Evolutionary conservation across 176 grass and related monocot genomes (phyloP).

Genomic region (Poa pratensis): DNA sequence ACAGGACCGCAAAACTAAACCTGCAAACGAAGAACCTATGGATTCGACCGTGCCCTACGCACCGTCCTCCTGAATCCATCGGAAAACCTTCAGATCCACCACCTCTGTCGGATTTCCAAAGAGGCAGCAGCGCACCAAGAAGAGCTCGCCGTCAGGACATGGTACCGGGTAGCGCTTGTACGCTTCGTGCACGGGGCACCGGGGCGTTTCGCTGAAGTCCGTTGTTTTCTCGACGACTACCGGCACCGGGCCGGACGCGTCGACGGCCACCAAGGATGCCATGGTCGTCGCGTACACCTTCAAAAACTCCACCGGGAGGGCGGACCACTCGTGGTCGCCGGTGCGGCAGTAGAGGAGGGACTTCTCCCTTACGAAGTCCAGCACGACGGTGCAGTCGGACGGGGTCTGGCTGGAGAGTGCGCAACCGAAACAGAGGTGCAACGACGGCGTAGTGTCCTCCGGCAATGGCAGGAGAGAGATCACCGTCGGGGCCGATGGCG

Average conservation of each 20-base stretch:
- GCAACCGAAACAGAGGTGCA: neutral
- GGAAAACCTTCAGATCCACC: neutral
- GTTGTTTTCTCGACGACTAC: neutral
- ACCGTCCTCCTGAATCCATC: neutral
- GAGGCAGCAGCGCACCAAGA: neutral
- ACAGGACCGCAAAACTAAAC: neutral
- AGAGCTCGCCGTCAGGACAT: neutral
- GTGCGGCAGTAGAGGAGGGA: constrained; percentile 8
- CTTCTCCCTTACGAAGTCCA: neutral
- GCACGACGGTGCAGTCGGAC: neutral
- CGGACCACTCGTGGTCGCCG: neutral
- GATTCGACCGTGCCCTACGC: neutral
- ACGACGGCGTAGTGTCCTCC: neutral
- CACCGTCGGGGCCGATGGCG: too few species aligned
- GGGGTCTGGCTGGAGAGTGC: neutral
- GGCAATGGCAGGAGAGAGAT: neutral
- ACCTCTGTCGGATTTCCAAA: neutral
- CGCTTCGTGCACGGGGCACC: neutral
- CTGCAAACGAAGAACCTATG: neutral
- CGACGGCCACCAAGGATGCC: neutral
- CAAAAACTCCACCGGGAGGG: neutral
- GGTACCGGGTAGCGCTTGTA: neutral
- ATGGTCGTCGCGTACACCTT: constrained; percentile 4
- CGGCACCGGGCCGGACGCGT: neutral
- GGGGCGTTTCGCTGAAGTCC: neutral